phyloP scores from a whole-genome alignment of 176 grass and related monocot genomes.

The Rhynchospora pubera region DNA sequence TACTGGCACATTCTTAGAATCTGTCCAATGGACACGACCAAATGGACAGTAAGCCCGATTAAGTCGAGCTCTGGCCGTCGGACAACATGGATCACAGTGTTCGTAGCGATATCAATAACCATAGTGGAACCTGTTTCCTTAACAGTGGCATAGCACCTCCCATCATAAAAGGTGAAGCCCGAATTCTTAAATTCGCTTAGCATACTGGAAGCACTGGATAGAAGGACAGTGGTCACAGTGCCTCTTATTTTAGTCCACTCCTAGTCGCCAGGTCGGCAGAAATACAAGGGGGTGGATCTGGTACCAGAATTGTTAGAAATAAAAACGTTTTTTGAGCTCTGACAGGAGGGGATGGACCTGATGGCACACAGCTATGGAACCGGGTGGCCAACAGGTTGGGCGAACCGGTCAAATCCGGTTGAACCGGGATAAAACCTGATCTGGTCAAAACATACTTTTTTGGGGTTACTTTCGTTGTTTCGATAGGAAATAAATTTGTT shows the following conservation, averaged over 20 bases:
- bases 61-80: neutral
- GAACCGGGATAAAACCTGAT: no score
- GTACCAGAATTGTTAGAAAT: no score
- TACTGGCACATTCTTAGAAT: neutral
- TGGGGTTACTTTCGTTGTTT: no score
- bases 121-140: neutral
- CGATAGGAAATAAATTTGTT: no score
- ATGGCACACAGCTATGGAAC: neutral
- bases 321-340: neutral
- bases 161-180: neutral
- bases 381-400: no score
- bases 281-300: neutral
- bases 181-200: neutral
- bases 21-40: conserved; percentile 5
- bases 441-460: no score
- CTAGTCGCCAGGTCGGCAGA: neutral
- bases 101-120: neutral
- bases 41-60: neutral
- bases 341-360: neutral
- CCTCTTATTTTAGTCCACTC: neutral
- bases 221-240: neutral
- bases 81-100: neutral
- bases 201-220: no score
- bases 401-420: no score
- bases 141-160: neutral